Base-by-base conservation (phyloP, 768 basidiomycete species). In the Pleurotus citrinopileatus region DNA sequence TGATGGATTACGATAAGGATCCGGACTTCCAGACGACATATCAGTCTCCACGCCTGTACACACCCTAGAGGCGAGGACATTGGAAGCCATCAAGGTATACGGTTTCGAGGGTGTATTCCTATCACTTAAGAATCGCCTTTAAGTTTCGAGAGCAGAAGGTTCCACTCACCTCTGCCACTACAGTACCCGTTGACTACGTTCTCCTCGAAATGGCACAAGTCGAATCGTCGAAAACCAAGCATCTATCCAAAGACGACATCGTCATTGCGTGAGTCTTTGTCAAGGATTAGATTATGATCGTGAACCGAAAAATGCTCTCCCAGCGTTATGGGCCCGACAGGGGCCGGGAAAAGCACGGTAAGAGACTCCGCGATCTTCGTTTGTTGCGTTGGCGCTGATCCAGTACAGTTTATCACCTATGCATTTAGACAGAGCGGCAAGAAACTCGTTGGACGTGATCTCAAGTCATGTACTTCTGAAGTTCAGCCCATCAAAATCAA, bases 371-470 rank as follows among this genome's bases (percentile, higher is more conserved):
- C n/a, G n/a, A n/a, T n/a, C n/a, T n/a, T n/a, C n/a, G n/a, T n/a
- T n/a, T n/a, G n/a, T n/a, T n/a, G n/a, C n/a, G n/a, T n/a, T n/a
- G n/a, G n/a, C n/a, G n/a, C n/a, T n/a, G n/a, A n/a, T n/a, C n/a
- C n/a, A n/a, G n/a, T n/a, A 12, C 55, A 82, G 82, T 82, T 84
- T 52, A 78, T 82, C 63, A 82, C 32, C 32, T 15, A 83, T 57
- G 60, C 73, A 4, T 66, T 74, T 43, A 82, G 80, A 57, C 78
- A 76, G n/a, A n/a, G n/a, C n/a, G n/a, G n/a, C 15, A 78, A 79
- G 6, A 61, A 68, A 28, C 60, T 83, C 19, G 73, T 83, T 13
- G 79, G 80, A 19, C 63, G 60, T 3, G 71, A 73, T 3, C 66
- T 82, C 26, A 67, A 75, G 51, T 84, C 82, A 13, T 83, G 79